phyloP scores from a whole-genome alignment of 306 rosid species.

The Rubus parviflorus region DNA sequence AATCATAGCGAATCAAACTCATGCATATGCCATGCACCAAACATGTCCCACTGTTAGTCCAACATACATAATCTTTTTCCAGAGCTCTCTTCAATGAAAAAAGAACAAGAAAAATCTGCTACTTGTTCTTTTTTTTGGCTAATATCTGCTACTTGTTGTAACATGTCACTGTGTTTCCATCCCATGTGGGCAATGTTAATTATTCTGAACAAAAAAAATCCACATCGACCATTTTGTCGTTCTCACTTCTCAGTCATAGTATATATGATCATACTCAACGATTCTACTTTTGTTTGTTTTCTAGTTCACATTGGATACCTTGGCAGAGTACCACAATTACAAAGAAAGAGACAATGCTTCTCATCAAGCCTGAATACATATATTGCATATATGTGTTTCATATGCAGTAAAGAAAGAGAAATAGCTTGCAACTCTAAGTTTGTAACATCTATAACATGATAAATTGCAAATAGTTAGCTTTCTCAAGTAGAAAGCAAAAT shows the following conservation, averaged over 20 bases:
- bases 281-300: conserved; percentile 33
- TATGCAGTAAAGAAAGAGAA: background rate
- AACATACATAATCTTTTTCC: conserved; percentile 17
- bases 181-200: conserved; percentile 31
- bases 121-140: background rate
- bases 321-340: background rate
- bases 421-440: background rate
- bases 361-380: conserved; percentile 9
- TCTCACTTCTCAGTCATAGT: background rate
- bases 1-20: conserved; percentile 26
- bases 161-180: conserved; percentile 10
- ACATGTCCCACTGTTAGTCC: conserved; percentile 28
- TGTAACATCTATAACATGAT: background rate
- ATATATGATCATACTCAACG: conserved; percentile 20
- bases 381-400: background rate
- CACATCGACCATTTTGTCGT: conserved; percentile 23
- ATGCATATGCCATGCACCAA: conserved; percentile 38
- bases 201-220: conserved; percentile 25
- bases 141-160: background rate
- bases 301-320: conserved; percentile 26
- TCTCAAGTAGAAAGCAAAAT: background rate
- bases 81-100: background rate
- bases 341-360: conserved; percentile 15
- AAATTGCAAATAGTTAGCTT: background rate
- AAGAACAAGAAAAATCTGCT: background rate